A percentile compares a stretch with the other conserved stretches of the same genome.
Evolutionary conservation across 2,329 filamentous ascomycete genomes (phyloP).

Genomic region (Nemania sp.): DNA sequence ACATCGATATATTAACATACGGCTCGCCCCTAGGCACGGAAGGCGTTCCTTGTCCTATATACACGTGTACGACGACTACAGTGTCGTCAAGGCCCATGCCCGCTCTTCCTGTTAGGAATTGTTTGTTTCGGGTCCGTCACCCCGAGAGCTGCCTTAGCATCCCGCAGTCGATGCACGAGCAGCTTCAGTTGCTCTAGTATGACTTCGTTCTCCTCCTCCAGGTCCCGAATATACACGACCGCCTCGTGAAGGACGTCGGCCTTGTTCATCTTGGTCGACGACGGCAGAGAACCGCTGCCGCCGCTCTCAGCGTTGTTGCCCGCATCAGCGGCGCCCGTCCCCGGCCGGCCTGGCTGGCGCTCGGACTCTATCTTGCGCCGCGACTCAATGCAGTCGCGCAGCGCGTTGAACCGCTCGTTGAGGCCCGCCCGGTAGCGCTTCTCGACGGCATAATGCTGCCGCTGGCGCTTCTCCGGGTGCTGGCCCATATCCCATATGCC

Average conservation of each 20-base stretch:
- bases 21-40: too few relatives aligned
- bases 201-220: neutral
- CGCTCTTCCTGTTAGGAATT: neutral
- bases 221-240: neutral
- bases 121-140: neutral
- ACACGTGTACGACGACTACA: too few relatives aligned
- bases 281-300: neutral
- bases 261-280: neutral
- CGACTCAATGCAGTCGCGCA: neutral
- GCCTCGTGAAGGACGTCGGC: neutral
- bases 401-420: neutral
- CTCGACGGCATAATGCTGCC: neutral
- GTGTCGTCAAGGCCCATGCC: too few relatives aligned
- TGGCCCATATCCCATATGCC: neutral
- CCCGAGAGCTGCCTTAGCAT: neutral
- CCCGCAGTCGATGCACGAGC: conserved; percentile 1
- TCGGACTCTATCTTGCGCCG: neutral
- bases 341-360: neutral
- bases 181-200: neutral
- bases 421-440: neutral
- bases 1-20: too few relatives aligned
- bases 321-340: neutral
- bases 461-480: neutral
- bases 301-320: neutral
- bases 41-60: too few relatives aligned